These are phyloP conservation scores for Paecilomyces sp. DNA, from an alignment of 2,329 filamentous ascomycete genomes.

Conservation along the genomic window DNA sequence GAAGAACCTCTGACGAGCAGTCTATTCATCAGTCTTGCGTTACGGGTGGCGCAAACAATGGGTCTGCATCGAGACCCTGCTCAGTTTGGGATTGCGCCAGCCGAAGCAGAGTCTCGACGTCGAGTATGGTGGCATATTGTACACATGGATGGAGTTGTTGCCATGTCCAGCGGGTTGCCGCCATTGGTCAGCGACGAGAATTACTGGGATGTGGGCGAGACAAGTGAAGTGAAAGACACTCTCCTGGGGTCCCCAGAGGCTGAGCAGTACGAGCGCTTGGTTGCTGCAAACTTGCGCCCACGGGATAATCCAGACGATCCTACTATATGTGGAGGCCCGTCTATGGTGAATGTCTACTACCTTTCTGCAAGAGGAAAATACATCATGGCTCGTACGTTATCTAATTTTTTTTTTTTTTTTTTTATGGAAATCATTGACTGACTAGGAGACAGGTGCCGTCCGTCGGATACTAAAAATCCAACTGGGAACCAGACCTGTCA, in stretches of 20 bases:
- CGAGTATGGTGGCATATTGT: conserved; percentile 45
- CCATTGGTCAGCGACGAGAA: conserved; percentile 41
- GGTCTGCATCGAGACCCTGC: conserved; percentile 43
- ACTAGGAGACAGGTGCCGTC: conserved; percentile 25
- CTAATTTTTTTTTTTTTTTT: not conserved
- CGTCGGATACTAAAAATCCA: conserved; percentile 38
- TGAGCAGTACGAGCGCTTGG: conserved; percentile 26
- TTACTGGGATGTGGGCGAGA: conserved; percentile 41
- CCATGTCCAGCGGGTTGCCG: conserved; percentile 42
- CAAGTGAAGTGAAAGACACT: conserved; percentile 42
- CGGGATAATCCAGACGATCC: conserved; percentile 37
- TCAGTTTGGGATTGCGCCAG: conserved; percentile 38
- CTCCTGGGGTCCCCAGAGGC: conserved; percentile 31
- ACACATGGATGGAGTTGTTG: conserved; percentile 42
- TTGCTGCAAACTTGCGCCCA: conserved; percentile 23
- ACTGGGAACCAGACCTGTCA: conserved; percentile 37
- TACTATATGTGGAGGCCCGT: conserved; percentile 30
- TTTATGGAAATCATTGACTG: conserved; percentile 1
- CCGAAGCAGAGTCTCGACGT: conserved; percentile 39
- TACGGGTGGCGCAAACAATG: conserved; percentile 43
- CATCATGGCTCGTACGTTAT: conserved; percentile 34
- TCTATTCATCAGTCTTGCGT: conserved; percentile 40
- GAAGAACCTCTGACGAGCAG: conserved; percentile 44
- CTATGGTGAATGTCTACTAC: conserved; percentile 38
- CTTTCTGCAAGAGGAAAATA: conserved; percentile 39